Conservation (phyloP, 2,329 filamentous ascomycete species). For the Cordyceps sp. region DNA sequence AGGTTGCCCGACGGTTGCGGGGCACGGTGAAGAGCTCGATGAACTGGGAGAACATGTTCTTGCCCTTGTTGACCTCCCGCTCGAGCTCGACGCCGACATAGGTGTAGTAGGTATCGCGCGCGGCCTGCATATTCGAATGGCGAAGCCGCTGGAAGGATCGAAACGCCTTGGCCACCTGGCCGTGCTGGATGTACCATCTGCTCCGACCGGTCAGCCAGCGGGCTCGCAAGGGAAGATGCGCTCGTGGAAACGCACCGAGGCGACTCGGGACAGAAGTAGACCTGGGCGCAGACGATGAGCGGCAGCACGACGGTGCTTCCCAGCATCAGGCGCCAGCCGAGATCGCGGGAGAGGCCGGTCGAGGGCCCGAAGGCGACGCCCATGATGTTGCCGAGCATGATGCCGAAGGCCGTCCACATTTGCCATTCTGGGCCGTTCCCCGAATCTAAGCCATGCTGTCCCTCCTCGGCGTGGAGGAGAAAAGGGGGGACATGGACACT, state of each 20-base stretch:
- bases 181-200: too few relatives aligned
- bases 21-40: slow-evolving; percentile 20
- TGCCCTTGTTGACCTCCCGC: background rate
- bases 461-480: too few relatives aligned
- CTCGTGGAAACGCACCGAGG: too few relatives aligned
- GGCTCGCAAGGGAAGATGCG: too few relatives aligned
- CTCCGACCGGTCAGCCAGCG: too few relatives aligned
- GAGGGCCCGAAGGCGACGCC: slow-evolving; percentile 13
- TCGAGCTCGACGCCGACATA: slow-evolving; percentile 2
- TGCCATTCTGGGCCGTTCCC: slow-evolving; percentile 45
- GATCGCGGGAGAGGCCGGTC: slow-evolving; percentile 16
- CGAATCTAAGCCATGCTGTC: too few relatives aligned
- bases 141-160: slow-evolving; percentile 34
- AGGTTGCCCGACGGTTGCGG: slow-evolving; percentile 15
- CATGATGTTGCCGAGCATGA: slow-evolving; percentile 25
- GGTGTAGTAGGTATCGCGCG: slow-evolving; percentile 39
- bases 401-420: slow-evolving; percentile 13
- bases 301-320: slow-evolving; percentile 38
- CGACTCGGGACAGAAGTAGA: too few relatives aligned
- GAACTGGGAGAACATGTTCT: slow-evolving; percentile 16
- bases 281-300: slow-evolving; percentile 33
- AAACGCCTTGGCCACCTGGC: too few relatives aligned
- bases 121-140: slow-evolving; percentile 37
- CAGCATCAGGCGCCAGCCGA: slow-evolving; percentile 42
- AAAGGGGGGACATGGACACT: too few relatives aligned